Evolutionary conservation across 352 stramenopile species (phyloP), one percentile per base, ranked within the genome.

Genomic region (Phytopythium oedochilum): DNA sequence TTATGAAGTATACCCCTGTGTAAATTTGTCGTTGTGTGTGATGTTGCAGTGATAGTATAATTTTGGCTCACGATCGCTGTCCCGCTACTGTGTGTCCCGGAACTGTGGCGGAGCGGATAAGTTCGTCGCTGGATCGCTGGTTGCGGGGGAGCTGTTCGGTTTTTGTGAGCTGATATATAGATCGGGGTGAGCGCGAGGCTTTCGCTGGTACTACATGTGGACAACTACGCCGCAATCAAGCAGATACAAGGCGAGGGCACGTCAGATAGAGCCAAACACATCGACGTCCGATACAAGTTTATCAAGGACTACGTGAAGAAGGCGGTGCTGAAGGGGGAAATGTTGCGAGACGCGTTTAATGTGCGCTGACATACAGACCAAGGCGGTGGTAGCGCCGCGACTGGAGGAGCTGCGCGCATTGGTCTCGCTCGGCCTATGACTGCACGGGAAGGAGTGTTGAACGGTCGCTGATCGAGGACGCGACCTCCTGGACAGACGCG

Each of bases 361-460:
- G 49, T 40, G 49, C 22, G 55, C 54, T 2, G 39, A 63, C 53
- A 66, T 53, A 31, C 49, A 63, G 0, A 60, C 55, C 5, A 67
- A 59, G 25, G 39, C 12, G 3, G 14, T 67, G 1, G 18, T 34
- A 25, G 55, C 55, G 25, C 49, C 55, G 32, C 48, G 40, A 12
- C 38, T 59, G 1, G 31, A 22, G 9, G 48, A 62, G 15, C 8
- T 67, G 17, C 48, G 48, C 17, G 38, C 17, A 5, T 43, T 59
- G 6, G 25, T 55, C 1, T 51, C 47, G 39, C 18, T 63, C 17
- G 53, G 32, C 29, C 20, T 14, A 49, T 29, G 53, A 53, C 36
- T 23, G 11, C 53, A 18, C n/a, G n/a, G n/a, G n/a, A 60, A 53
- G 53, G 38, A 65, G 53, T 66, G 59, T 61, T 56, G 53, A 18